phyloP scores from a whole-genome alignment of 805 yeast species.

The Soucietia sequanensis region DNA sequence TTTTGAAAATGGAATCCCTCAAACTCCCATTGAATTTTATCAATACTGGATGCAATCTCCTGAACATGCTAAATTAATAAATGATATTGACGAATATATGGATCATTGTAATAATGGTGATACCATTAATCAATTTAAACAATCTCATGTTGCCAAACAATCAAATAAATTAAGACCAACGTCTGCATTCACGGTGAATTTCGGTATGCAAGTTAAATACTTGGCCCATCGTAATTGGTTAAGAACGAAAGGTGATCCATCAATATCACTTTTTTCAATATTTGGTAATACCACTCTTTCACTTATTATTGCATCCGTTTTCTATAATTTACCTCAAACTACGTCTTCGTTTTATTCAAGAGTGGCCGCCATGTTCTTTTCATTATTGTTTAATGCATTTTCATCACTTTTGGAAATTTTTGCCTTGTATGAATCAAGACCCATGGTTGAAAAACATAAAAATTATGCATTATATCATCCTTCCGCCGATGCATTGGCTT shows the following conservation, averaged over 20 bases:
- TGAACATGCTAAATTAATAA: constrained; percentile 13
- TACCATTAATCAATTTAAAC: constrained; percentile 15
- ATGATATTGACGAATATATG: constrained; percentile 17
- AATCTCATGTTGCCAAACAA: constrained; percentile 19
- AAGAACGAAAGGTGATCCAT: constrained; percentile 51
- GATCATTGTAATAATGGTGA: constrained; percentile 8
- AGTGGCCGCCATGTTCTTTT: constrained; percentile 67
- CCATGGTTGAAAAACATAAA: constrained; percentile 59
- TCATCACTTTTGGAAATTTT: constrained; percentile 57
- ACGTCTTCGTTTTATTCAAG: constrained; percentile 54
- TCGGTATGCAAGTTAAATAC: constrained; percentile 49
- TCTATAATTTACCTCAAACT: constrained; percentile 45
- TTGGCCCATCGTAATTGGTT: constrained; percentile 45
- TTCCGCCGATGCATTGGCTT: constrained; percentile 62
- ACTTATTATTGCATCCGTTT: constrained; percentile 55
- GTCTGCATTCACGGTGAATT: constrained; percentile 24
- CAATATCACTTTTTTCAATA: constrained; percentile 42
- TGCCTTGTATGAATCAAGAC: constrained; percentile 53
- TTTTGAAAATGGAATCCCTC: constrained; percentile 27
- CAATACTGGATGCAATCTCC: constrained; percentile 29
- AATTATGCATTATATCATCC: constrained; percentile 58
- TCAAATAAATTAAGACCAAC: constrained; percentile 10
- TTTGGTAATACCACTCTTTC: constrained; percentile 53
- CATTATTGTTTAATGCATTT: constrained; percentile 61
- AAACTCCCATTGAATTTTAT: constrained; percentile 25